Evolutionary conservation across 768 basidiomycete species (phyloP), one percentile per base, ranked within the genome.

Genomic region (Auriculariales sp.): DNA sequence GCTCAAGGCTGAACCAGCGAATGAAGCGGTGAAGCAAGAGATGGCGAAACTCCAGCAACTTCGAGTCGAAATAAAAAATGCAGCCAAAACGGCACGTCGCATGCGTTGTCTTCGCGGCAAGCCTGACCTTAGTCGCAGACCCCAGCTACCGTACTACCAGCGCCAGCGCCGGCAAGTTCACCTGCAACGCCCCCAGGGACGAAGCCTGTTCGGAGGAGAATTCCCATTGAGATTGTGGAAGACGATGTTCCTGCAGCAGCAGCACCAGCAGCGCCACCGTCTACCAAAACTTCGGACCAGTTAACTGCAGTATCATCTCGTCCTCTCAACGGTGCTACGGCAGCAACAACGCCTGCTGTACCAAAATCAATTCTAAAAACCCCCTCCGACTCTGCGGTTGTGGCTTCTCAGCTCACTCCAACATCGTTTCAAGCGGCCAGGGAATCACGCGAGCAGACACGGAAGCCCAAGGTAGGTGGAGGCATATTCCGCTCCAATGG

Each of bases 401-500:
- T 22, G 36, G 12, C 36, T n/a, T 55, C 57, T 54, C 47, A 58
- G 53, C n/a, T 55, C 52, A 36, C 60, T 2, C 28, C 59, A 4
- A 70, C 75, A 2, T 83, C 36, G 17, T 39, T 83, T 62, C 63
- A 68, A 52, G 74, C 79, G 25, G 79, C 74, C 4, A 82, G 79
- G 57, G 67, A 73, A 48, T 68, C 68, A 0, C 74, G 82, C 25
- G 72, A 77, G 12, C 67, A 49, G 36, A 63, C 62, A 11, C 72
- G 67, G 49, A 52, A 64, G 56, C 15, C 68, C 66, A 49, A 69
- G 33, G 72, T 78, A 3, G 78, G 81, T 0, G 85, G 83, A 6
- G 85, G 84, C 0, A 81, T 89, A 47, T 84, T 89, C 64, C 73
- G 78, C 25, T 64, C 70, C 2, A 71, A 76, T 11, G 86, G 85